phyloP scores from a whole-genome alignment of 768 basidiomycete genomes.

The Boletus sp. region DNA sequence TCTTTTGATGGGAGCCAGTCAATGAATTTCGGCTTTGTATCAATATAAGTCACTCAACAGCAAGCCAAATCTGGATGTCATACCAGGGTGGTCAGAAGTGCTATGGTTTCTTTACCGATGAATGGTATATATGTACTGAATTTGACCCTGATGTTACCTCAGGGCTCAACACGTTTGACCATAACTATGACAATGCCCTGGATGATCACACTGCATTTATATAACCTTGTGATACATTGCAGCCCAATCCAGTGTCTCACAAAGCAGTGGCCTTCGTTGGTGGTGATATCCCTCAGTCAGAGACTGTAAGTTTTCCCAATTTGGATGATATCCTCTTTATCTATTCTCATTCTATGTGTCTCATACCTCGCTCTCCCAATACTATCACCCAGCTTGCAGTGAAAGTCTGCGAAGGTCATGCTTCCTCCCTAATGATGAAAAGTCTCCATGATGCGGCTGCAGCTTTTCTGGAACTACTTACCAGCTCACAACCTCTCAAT shows the following conservation, averaged over 20 bases:
- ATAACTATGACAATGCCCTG: neutral
- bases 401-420: conserved; percentile 1
- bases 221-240: neutral
- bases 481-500: no score
- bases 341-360: neutral
- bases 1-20: neutral
- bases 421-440: no score
- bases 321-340: neutral
- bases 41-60: neutral
- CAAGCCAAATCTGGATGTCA: neutral
- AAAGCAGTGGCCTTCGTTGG: neutral
- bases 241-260: neutral
- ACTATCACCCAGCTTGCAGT: neutral
- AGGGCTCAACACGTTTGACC: neutral
- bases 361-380: neutral
- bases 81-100: no score
- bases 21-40: neutral
- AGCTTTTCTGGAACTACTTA: no score
- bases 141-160: neutral
- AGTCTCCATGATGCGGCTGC: no score
- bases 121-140: no score
- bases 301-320: neutral
- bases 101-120: no score
- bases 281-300: neutral
- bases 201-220: no score